A percentile compares a stretch with the other conserved stretches of the same genome.
Evolutionary conservation across 2,329 filamentous ascomycete genomes (phyloP).

Genomic region (Fusarium mundagurra): DNA sequence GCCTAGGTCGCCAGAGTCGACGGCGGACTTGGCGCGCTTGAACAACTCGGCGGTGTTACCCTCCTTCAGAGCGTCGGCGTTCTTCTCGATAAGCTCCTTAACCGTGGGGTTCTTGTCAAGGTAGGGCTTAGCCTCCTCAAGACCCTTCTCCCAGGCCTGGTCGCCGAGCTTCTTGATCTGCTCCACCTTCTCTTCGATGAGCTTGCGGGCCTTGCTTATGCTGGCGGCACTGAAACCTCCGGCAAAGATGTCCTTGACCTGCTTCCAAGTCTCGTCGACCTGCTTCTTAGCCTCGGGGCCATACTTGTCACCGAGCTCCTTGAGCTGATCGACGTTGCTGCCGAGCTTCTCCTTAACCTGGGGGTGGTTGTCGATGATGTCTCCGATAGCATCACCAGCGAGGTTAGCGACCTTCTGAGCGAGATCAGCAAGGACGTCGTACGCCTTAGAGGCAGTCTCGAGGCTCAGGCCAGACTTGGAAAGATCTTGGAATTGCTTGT

Average conservation of each 20-base stretch:
- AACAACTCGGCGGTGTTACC: slow-evolving; percentile 73
- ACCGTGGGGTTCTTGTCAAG: slow-evolving; percentile 81
- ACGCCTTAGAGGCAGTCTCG: slow-evolving; percentile 69
- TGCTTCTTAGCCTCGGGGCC: slow-evolving; percentile 82
- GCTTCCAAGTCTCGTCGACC: slow-evolving; percentile 75
- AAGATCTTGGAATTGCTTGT: slow-evolving; percentile 71
- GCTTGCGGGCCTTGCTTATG: slow-evolving; percentile 64
- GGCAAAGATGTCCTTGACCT: slow-evolving; percentile 71
- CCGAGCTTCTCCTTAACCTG: slow-evolving; percentile 77
- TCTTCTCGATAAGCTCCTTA: slow-evolving; percentile 77
- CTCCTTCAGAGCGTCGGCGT: slow-evolving; percentile 72
- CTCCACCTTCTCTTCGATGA: slow-evolving; percentile 76
- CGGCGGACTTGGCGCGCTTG: slow-evolving; percentile 68
- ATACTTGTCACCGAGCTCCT: slow-evolving; percentile 74
- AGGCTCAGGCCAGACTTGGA: slow-evolving; percentile 69
- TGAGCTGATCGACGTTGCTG: slow-evolving; percentile 73
- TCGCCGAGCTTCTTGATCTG: slow-evolving; percentile 74
- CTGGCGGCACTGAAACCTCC: slow-evolving; percentile 66
- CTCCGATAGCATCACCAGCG: slow-evolving; percentile 68
- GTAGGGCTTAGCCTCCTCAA: slow-evolving; percentile 76
- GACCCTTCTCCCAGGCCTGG: slow-evolving; percentile 75
- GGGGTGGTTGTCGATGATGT: slow-evolving; percentile 79
- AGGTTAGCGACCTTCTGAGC: slow-evolving; percentile 68
- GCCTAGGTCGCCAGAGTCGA: slow-evolving; percentile 68
- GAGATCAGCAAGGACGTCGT: slow-evolving; percentile 70